Evolutionary conservation across 2,329 filamentous ascomycete genomes (phyloP).

Genomic region (Thyridium curvatum): DNA sequence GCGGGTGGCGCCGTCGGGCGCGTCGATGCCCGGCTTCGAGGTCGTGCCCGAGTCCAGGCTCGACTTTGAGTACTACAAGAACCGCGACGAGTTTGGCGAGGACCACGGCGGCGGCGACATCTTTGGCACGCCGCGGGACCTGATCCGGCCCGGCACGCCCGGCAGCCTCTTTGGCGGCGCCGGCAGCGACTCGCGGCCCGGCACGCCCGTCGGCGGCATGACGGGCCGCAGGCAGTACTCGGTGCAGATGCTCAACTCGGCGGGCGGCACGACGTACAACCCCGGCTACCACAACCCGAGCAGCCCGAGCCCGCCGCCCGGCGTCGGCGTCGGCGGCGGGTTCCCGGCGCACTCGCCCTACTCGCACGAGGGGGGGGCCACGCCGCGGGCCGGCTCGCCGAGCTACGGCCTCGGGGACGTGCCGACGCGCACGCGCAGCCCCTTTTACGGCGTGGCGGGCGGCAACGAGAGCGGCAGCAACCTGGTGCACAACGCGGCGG

Average conservation of each 20-base stretch:
- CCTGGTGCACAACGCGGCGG: conserved; percentile 46
- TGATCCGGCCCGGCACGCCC: conserved; percentile 56
- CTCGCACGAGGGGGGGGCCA: conserved; percentile 2
- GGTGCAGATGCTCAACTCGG: conserved; percentile 1
- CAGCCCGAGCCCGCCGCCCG: conserved; percentile 3
- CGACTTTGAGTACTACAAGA: conserved; percentile 89
- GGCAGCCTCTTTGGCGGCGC: conserved; percentile 39
- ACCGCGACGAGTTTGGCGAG: conserved; percentile 79
- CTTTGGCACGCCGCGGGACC: conserved; percentile 53
- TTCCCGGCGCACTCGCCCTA: conserved; percentile 1
- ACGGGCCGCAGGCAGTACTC: conserved; percentile 14
- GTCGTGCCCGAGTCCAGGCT: conserved; percentile 80
- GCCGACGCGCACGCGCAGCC: conserved; percentile 31
- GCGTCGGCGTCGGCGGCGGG: too few species aligned
- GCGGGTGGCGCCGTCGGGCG: conserved; percentile 11
- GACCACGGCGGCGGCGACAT: conserved; percentile 75
- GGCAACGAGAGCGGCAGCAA: conserved; percentile 47
- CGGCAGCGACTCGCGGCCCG: conserved; percentile 39
- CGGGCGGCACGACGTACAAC: conserved; percentile 9
- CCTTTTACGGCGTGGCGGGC: conserved; percentile 35
- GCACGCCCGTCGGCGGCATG: conserved; percentile 38
- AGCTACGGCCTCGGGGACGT: conserved; percentile 14
- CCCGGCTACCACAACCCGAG: conserved; percentile 10
- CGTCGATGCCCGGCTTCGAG: conserved; percentile 67
- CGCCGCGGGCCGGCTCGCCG: conserved; percentile 10